Evolutionary conservation across 176 grass and related monocot genomes (phyloP), one percentile per base, ranked within the genome.

Genomic region (Panicum miliaceum): DNA sequence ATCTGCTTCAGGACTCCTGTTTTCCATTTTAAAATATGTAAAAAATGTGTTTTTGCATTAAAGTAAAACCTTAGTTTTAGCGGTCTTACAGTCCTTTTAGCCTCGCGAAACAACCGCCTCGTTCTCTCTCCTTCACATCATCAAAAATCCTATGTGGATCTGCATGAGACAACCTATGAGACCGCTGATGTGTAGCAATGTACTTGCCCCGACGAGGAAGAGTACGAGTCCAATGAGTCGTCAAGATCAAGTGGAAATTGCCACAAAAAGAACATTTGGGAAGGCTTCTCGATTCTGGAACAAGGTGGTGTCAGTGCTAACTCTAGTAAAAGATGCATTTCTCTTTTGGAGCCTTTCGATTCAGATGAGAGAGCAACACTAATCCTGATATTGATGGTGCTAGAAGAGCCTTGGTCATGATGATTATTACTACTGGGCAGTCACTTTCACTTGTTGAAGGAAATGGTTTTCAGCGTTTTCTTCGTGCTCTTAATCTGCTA

Each of bases 331-430:
- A 23, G 27, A 26, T 53, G 36, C 11, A 54, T 5, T 67, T 81
- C 58, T 86, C 25, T 65, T 38, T 35, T 64, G 46, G 51, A 1
- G 26, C 7, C 32, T 16, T 14, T 13, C n/a, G 0, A 56, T 73
- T 74, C 46, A 57, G 19, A 43, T 4, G 3, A 5, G 12, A 71
- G 20, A 3, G 4, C 13, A 35, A 71, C 25, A 11, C 23, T 43
- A 12, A 1, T 56, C 12, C 12, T 54, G 35, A 71, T 79, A 2
- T 25, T 41, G 4, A 37, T 81, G 35, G 7, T 73, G 32, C 45
- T 73, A 80, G 84, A 80, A 86, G 57, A 64, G 3, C 45, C 71
- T n/a, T 86, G 12, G 36, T 12, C 25, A 86, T 86, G 76, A 10
- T 22, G 41, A 65, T 86, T 13, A 36, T 86, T 43, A 6, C 4